A percentile compares a stretch with the other conserved stretches of the same genome.
Evolutionary conservation across 2,329 filamentous ascomycete species (phyloP).

Genomic region (Fusarium sp.): DNA sequence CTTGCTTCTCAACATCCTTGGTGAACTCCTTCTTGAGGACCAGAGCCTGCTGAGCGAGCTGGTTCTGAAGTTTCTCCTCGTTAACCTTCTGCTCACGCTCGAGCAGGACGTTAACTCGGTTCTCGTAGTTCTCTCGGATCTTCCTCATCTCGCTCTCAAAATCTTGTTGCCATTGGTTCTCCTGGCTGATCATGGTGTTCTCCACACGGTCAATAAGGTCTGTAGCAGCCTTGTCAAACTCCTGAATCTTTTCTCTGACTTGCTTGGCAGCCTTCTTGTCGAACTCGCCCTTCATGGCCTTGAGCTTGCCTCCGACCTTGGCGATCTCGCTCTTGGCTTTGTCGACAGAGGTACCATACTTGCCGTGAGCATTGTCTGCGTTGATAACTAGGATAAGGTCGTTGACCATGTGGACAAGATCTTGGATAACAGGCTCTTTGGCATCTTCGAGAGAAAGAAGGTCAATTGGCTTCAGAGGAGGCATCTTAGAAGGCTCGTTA

Average conservation of each 20-base stretch:
- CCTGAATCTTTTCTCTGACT: slow-evolving; percentile 76
- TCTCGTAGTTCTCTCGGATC: slow-evolving; percentile 81
- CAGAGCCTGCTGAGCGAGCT: slow-evolving; percentile 90
- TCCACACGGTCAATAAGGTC: slow-evolving; percentile 93
- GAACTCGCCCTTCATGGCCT: slow-evolving; percentile 76
- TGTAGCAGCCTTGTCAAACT: slow-evolving; percentile 88
- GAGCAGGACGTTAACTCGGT: slow-evolving; percentile 82
- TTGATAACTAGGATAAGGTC: slow-evolving; percentile 95
- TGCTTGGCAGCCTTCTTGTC: slow-evolving; percentile 80
- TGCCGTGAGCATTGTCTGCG: slow-evolving; percentile 81
- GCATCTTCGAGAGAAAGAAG: slow-evolving; percentile 80
- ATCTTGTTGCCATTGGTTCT: slow-evolving; percentile 85
- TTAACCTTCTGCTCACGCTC: slow-evolving; percentile 83
- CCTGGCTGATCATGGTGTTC: slow-evolving; percentile 82
- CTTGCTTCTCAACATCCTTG: slow-evolving; percentile 80
- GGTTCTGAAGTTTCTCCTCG: slow-evolving; percentile 85
- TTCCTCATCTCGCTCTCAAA: slow-evolving; percentile 88
- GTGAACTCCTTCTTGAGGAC: slow-evolving; percentile 88
- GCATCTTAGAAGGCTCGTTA: slow-evolving; percentile 74
- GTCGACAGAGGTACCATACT: slow-evolving; percentile 81
- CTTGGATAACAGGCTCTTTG: slow-evolving; percentile 88
- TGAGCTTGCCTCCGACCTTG: slow-evolving; percentile 84
- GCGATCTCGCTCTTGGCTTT: slow-evolving; percentile 88
- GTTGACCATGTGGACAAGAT: slow-evolving; percentile 95
- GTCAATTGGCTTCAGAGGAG: slow-evolving; percentile 79